Base-by-base conservation (phyloP, 768 basidiomycete species). In the Butyriboletus loyo region DNA sequence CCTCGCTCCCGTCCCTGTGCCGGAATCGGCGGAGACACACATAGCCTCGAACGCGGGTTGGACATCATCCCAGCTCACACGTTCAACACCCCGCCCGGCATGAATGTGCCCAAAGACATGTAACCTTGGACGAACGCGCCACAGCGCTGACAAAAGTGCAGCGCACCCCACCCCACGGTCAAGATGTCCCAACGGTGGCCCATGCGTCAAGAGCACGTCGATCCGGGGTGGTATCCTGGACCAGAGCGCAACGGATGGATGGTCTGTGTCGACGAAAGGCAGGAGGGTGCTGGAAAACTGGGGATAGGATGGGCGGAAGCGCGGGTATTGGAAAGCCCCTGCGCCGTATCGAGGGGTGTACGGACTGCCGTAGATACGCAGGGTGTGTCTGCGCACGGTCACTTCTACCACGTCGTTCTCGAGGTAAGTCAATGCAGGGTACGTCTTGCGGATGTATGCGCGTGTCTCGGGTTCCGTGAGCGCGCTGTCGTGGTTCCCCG, bases 61-160 rank as follows among this genome's bases (percentile, higher is more conserved):
- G 4, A 62, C 64, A 8, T 50, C 44, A 35, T 61, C 61, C 75
- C 75, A 77, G 17, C 36, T 42, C 10, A 73, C 52, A 9, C 32
- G 24, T 50, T 74, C 68, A 13, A 70, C 46, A 8, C 75, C 77
- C 34, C 72, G 50, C 2, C 50, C 72, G 13, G 58, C 64, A 36
- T 78, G 77, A 6, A 77, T 72, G 46, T 77, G 77, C 1, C 77
- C 75, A 57, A 72, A 77, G 5, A 77, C 66, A 38, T 73, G 70
- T n/a, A 75, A 24, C 45, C 57, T 47, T 1, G 75, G 77, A 27
- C 65, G 61, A 15, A 75, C 57, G 10, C 59, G 58, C 73, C 72
- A 71, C 0, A 75, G 38, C 1, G 63, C 66, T 1, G 40, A 53
- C 25, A 74, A 57, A 24, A 78, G 68, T 5, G 58, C 66, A 2